Base-by-base conservation (phyloP, 352 stramenopile species). In the Phytophthora foliorum region DNA sequence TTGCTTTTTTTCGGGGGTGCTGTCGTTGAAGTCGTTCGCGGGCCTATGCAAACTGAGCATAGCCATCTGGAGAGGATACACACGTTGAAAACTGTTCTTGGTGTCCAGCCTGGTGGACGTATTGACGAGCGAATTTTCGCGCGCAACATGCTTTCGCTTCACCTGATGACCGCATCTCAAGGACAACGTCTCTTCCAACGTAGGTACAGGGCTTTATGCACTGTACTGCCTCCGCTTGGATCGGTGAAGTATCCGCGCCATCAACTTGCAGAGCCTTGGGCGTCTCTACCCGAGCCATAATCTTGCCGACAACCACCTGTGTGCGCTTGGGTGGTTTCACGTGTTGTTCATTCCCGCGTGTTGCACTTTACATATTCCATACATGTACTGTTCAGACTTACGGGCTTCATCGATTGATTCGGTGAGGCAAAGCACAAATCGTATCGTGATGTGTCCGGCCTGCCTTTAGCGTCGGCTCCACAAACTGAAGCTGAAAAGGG, bases 401-500 rank as follows among this genome's bases (percentile, higher is more conserved):
- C n/a, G n/a, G n/a, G n/a, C n/a, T 22, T 27, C 50, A 51, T 56
- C 11, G 42, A 41, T 34, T 49, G 34, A 57, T 56, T 70, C 55
- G 63, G 45, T 66, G 54, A 34, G 46, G 31, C 48, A 59, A 55
- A 70, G 46, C 63, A 4, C 6, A n/a, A 36, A 58, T 69, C 62
- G 25, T 58, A 53, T 50, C 31, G 36, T 45, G 25, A 70, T 57
- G 44, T 56, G 39, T 53, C 39, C 13, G 31, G 22, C 21, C 16
- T 22, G 50, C 31, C 60, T 51, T 53, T 50, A 59, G 41, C 31
- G 19, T 58, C 27, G 19, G 29, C 19, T 31, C 62, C 63, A 70
- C 63, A 70, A 65, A 70, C 46, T 45, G 56, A 56, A 34, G 16
- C 24, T 56, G 44, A 69, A 45, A 45, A 22, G n/a, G n/a, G n/a